phyloP scores from a whole-genome alignment of 768 basidiomycete genomes.

The Agrocybe praecox region DNA sequence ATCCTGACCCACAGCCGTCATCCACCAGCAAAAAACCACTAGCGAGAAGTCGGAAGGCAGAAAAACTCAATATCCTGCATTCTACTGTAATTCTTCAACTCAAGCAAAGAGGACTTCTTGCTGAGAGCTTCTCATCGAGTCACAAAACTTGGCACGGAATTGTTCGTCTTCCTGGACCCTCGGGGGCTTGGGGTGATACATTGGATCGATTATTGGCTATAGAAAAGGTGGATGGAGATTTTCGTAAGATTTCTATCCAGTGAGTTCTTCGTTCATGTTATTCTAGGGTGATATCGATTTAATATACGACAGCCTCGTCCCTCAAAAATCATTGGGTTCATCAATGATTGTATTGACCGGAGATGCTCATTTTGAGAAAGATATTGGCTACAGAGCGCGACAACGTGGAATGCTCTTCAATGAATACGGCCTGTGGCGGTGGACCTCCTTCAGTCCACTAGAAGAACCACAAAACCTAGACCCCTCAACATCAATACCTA shows the following conservation, averaged over 20 bases:
- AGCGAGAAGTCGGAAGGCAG: conserved; percentile 10
- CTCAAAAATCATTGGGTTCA: conserved; percentile 51
- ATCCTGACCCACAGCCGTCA: conserved; percentile 15
- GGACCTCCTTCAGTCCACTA: conserved; percentile 27
- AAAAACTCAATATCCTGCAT: conserved; percentile 20
- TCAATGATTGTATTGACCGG: conserved; percentile 60
- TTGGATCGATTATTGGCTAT: conserved; percentile 30
- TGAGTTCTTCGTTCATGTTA: conserved; percentile 20
- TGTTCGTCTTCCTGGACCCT: conserved; percentile 43
- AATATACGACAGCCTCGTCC: conserved; percentile 36
- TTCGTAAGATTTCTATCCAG: conserved; percentile 40
- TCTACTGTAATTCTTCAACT: conserved; percentile 44
- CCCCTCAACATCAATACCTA: background rate
- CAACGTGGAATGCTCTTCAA: conserved; percentile 52
- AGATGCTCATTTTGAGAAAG: conserved; percentile 47
- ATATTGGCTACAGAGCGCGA: conserved; percentile 43
- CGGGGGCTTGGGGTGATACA: conserved; percentile 16
- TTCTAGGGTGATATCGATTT: conserved; percentile 2
- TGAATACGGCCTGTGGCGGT: conserved; percentile 68
- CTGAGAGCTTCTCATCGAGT: conserved; percentile 31
- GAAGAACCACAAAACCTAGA: background rate
- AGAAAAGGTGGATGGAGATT: conserved; percentile 34
- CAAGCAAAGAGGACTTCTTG: conserved; percentile 45
- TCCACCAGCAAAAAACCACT: conserved; percentile 8
- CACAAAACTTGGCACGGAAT: conserved; percentile 53